Evolutionary conservation across 805 yeast genomes (phyloP).

Genomic region (Candida multigemmis): DNA sequence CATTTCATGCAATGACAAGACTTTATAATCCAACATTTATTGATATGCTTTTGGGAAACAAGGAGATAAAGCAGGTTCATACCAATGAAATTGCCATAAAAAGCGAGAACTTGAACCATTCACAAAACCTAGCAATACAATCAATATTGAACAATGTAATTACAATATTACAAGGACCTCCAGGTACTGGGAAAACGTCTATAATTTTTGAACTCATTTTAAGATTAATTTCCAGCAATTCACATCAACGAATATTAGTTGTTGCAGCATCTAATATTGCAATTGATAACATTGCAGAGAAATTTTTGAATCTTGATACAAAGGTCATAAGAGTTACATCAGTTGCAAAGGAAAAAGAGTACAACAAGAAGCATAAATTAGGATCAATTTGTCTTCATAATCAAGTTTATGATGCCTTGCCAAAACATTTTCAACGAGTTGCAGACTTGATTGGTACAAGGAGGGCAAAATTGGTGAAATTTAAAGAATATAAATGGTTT

Average conservation of each 20-base stretch:
- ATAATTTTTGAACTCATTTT: constrained; percentile 36
- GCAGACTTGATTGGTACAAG: constrained; percentile 34
- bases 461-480: constrained; percentile 23
- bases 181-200: constrained; percentile 53
- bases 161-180: constrained; percentile 47
- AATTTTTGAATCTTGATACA: constrained; percentile 41
- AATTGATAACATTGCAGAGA: constrained; percentile 68
- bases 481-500: constrained; percentile 42
- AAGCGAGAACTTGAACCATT: constrained; percentile 40
- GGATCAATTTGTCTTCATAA: constrained; percentile 59
- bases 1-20: constrained; percentile 57
- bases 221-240: constrained; percentile 45
- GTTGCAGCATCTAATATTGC: constrained; percentile 75
- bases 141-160: constrained; percentile 42
- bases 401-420: constrained; percentile 41
- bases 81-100: constrained; percentile 47
- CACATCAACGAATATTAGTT: constrained; percentile 56
- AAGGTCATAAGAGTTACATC: constrained; percentile 52
- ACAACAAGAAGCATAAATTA: constrained; percentile 48
- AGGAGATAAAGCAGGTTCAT: constrained; percentile 44
- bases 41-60: constrained; percentile 45
- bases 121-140: constrained; percentile 50
- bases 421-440: constrained; percentile 34
- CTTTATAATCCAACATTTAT: constrained; percentile 44
- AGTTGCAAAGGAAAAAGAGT: constrained; percentile 52